Evolutionary conservation across 352 stramenopile genomes (phyloP).

Genomic region (Phytopythium litorale): DNA sequence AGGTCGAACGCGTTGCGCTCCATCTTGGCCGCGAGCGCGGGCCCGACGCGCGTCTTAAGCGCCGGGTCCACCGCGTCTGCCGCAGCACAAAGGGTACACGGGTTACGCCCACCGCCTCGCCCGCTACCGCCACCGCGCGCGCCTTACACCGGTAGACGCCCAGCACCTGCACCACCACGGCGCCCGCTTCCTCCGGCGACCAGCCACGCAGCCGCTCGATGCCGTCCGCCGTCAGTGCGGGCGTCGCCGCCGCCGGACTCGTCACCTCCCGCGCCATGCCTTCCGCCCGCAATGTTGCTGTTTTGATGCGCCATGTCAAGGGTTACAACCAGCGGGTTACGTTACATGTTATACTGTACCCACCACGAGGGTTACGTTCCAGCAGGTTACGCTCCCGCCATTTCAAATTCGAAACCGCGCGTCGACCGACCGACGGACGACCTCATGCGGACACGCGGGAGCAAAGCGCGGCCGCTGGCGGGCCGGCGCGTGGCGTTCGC

Average conservation of each 20-base stretch:
- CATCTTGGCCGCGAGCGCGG: conserved; percentile 3
- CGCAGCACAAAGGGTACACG: neutral
- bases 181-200: neutral
- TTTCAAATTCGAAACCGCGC: conserved; percentile 3
- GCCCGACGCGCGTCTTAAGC: conserved; percentile 28
- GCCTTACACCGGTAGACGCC: conserved; percentile 52
- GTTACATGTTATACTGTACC: neutral
- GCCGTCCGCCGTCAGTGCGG: conserved; percentile 32
- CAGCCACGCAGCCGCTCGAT: conserved; percentile 24
- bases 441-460: neutral
- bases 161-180: conserved; percentile 45
- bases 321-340: neutral
- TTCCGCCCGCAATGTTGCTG: neutral
- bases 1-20: conserved; percentile 54
- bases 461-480: neutral
- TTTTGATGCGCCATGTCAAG: neutral
- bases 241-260: neutral
- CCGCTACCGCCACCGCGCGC: neutral
- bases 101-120: neutral
- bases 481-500: conserved; percentile 40
- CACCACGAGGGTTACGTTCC: no score
- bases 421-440: neutral
- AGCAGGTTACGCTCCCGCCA: no score
- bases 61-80: conserved; percentile 50
- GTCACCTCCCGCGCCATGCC: neutral